Evolutionary conservation across 495 filamentous ascomycete species (phyloP), one percentile per base, ranked within the genome.

Genomic region (Neurospora cerealis): DNA sequence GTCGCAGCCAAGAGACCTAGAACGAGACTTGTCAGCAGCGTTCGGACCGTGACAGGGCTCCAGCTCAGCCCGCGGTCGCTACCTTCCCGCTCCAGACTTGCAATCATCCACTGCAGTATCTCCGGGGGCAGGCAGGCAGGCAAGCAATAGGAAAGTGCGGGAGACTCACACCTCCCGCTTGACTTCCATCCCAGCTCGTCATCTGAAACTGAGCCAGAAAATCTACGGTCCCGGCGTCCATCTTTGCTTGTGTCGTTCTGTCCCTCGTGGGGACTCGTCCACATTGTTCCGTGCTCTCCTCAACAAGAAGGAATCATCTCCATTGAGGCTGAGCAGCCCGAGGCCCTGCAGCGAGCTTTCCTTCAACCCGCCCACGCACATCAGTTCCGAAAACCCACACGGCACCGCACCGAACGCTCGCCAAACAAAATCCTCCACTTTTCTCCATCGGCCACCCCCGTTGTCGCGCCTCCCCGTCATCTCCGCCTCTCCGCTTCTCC

Each of bases 381-480:
- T 70, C 36, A 74, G 71, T 73, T 46, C 75, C 73, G 73, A 34
- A 66, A 75, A 73, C 48, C 70, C 69, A 28, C 62, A 73, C 41
- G 54, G 40, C 28, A 69, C 46, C 15, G 54, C 71, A 32, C 71
- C 48, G 19, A 71, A 74, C 44, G 17, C 60, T 46, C 32, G 36
- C 70, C 73, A 37, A 71, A 71, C 70, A 76, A 75, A 75, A 73
- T 40, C 73, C n/a, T 74, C 73, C 36, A 40, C 37, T 39, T 36
- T 34, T 21, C 66, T 70, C 71, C 71, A 60, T 71, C 71, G 73
- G 54, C 54, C 54, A 62, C 54, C 54, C 54, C 54, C 54, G 54
- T 32, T 32, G 54, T 62, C 54, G 54, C 54, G 54, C 54, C 54
- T 62, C 54, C 54, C 41, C 73, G 66, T 70, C 44, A 38, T 69